Conservation (phyloP, 805 yeast genomes). For the Metschnikowia rubicola region DNA sequence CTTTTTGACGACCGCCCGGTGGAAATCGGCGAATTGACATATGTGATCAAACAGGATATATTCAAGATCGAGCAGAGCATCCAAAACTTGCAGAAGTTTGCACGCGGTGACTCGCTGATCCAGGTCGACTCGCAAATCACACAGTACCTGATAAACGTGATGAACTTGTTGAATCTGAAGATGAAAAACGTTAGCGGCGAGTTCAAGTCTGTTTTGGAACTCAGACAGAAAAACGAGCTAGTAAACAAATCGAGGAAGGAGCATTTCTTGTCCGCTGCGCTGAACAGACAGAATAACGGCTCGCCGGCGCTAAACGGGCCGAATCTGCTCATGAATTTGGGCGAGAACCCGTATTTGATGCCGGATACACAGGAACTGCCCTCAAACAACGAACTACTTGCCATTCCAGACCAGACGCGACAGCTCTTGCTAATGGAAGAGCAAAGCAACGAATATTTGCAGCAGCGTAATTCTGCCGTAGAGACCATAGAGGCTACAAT, state of each 20-base stretch:
- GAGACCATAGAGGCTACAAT: slow-evolving; percentile 97
- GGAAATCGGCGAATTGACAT: slow-evolving; percentile 89
- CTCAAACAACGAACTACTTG: slow-evolving; percentile 47
- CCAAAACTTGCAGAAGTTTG: slow-evolving; percentile 55
- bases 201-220: slow-evolving; percentile 84
- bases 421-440: slow-evolving; percentile 84
- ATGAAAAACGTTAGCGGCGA: slow-evolving; percentile 90
- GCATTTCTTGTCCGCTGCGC: slow-evolving; percentile 63
- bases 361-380: slow-evolving; percentile 24
- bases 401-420: slow-evolving; percentile 77
- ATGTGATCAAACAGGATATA: slow-evolving; percentile 81
- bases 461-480: slow-evolving; percentile 83
- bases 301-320: slow-evolving; percentile 23
- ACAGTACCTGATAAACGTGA: slow-evolving; percentile 80
- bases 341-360: slow-evolving; percentile 39
- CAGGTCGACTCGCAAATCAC: slow-evolving; percentile 57
- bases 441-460: slow-evolving; percentile 70
- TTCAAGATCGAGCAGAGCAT: slow-evolving; percentile 73
- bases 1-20: slow-evolving; percentile 91
- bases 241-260: slow-evolving; percentile 79
- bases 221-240: slow-evolving; percentile 79
- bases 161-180: slow-evolving; percentile 80
- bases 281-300: slow-evolving; percentile 26
- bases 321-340: slow-evolving; percentile 19
- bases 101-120: slow-evolving; percentile 42